Conservation (phyloP, 345 rosid species). For the Gossypium herbaceum region DNA sequence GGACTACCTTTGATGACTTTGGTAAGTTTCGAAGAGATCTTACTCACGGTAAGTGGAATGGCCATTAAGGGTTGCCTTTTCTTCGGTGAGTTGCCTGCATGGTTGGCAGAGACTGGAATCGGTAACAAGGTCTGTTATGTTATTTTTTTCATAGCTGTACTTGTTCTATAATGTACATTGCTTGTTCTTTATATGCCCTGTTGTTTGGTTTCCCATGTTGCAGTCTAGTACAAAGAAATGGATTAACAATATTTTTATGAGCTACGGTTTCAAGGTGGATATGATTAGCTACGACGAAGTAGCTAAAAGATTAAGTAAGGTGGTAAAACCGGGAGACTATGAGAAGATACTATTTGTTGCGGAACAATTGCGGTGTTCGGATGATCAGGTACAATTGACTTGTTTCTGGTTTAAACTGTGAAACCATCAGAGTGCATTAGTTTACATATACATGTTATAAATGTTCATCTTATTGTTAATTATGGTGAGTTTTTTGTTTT, state of each 20-base stretch:
- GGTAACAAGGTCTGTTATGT: constrained; percentile 37
- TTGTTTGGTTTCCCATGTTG: constrained; percentile 16
- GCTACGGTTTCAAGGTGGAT: constrained; percentile 57
- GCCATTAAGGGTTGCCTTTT: constrained; percentile 43
- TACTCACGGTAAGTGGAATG: constrained; percentile 53
- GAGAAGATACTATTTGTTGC: constrained; percentile 28
- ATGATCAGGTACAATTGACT: constrained; percentile 63
- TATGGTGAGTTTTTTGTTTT: background rate
- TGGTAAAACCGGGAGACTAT: constrained; percentile 35
- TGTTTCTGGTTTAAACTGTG: constrained; percentile 12
- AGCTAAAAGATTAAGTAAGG: constrained; percentile 53
- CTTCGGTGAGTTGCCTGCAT: constrained; percentile 6
- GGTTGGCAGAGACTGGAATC: constrained; percentile 53
- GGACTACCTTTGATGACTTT: constrained; percentile 62
- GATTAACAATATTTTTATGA: constrained; percentile 67
- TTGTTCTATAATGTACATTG: background rate
- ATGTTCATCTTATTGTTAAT: background rate
- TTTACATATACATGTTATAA: background rate
- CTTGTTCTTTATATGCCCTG: constrained; percentile 3
- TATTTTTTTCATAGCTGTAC: background rate
- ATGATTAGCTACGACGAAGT: constrained; percentile 45
- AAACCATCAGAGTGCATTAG: background rate
- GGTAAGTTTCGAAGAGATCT: constrained; percentile 61
- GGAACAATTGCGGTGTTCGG: constrained; percentile 51
- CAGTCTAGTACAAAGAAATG: constrained; percentile 51